phyloP scores from a whole-genome alignment of 140 eudicot genomes.

The Senecio squalidus region DNA sequence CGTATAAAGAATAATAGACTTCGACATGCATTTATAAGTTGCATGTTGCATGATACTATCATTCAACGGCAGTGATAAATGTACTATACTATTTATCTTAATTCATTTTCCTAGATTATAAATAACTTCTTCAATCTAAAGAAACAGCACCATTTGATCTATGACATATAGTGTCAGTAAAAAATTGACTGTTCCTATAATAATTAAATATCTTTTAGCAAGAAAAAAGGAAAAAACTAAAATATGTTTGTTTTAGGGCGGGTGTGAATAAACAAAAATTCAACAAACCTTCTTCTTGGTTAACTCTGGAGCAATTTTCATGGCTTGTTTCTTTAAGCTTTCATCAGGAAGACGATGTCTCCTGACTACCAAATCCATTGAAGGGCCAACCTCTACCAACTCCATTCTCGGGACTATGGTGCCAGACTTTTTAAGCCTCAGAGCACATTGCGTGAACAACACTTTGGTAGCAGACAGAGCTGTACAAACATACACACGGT shows the following conservation, averaged over 20 bases:
- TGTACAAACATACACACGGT: conserved; percentile 80
- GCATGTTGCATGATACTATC: neutral
- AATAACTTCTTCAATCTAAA: neutral
- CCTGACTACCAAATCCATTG: conserved; percentile 92
- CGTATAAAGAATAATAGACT: too few relatives aligned
- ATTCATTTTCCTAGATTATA: too few relatives aligned
- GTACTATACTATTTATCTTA: too few relatives aligned
- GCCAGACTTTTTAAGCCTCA: conserved; percentile 88
- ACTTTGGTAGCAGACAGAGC: conserved; percentile 72
- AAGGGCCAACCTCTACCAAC: conserved; percentile 93
- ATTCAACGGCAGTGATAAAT: neutral
- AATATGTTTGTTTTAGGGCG: neutral
- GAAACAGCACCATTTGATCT: neutral
- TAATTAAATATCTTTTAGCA: neutral
- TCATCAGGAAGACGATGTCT: conserved; percentile 88
- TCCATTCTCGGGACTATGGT: conserved; percentile 75
- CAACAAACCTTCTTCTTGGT: conserved; percentile 75
- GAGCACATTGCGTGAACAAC: conserved; percentile 71
- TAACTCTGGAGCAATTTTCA: conserved; percentile 67
- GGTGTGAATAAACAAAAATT: conserved; percentile 1
- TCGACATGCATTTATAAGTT: too few relatives aligned
- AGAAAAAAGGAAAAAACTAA: neutral
- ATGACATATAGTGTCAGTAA: neutral
- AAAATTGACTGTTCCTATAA: neutral
- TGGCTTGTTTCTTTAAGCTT: conserved; percentile 63